phyloP scores from a whole-genome alignment of 2,329 filamentous ascomycete genomes.

The Xylaria hypoxylon region DNA sequence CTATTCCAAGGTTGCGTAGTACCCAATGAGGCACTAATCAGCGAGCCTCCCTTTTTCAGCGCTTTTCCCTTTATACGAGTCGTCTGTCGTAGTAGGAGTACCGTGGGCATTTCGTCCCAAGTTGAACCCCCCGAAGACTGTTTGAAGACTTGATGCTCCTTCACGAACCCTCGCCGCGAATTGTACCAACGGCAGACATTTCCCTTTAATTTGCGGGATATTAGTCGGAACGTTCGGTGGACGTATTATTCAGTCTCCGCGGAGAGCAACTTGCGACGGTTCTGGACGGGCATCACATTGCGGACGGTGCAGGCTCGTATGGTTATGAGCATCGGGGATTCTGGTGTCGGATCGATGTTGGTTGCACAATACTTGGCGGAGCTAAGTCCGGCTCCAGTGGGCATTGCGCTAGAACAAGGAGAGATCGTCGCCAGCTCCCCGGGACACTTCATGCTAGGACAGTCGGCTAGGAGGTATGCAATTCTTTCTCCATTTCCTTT shows the following conservation, averaged over 20 bases:
- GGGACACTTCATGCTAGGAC: constrained; percentile 28
- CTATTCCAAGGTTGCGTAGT: not conserved
- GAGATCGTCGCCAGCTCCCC: constrained; percentile 36
- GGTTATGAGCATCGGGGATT: constrained; percentile 35
- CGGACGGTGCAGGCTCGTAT: constrained; percentile 22
- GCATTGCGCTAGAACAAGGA: constrained; percentile 31
- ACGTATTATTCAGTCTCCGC: constrained; percentile 1
- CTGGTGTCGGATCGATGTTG: constrained; percentile 36
- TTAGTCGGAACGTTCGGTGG: constrained; percentile 18
- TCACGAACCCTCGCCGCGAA: not conserved
- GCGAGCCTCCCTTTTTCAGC: constrained; percentile 8
- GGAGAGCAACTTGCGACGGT: constrained; percentile 24
- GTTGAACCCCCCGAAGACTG: not conserved
- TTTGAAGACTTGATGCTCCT: not conserved
- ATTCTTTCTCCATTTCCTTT: constrained; percentile 9
- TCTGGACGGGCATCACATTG: constrained; percentile 20
- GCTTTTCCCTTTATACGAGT: not conserved
- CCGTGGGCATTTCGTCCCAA: constrained; percentile 3
- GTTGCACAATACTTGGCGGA: constrained; percentile 17
- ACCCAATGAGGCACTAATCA: constrained; percentile 8
- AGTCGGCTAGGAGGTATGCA: no score
- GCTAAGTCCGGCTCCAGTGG: constrained; percentile 21
- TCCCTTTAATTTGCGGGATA: constrained; percentile 21
- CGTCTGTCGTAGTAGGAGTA: no score
- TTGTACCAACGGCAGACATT: not conserved